A percentile compares a stretch with the other conserved stretches of the same genome.
phyloP scores from a whole-genome alignment of 1,284 basidiomycete genomes.

The Clitocybe nebularis region DNA sequence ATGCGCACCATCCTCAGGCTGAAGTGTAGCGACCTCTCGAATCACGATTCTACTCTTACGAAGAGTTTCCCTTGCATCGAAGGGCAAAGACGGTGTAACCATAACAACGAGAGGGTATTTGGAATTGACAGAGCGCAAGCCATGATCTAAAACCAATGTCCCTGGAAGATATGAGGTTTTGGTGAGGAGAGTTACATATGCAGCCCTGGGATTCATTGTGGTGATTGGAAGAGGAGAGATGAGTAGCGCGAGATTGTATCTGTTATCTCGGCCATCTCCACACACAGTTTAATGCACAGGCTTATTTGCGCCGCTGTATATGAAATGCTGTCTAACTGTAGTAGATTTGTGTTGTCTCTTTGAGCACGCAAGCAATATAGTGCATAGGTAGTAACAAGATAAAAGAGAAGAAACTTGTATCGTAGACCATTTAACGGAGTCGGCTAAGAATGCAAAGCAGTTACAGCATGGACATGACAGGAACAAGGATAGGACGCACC shows the following conservation, averaged over 20 bases:
- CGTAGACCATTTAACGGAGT: conserved; percentile 1
- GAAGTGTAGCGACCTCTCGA: conserved; percentile 57
- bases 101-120: conserved; percentile 82
- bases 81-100: conserved; percentile 62
- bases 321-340: too few relatives aligned
- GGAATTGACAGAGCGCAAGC: conserved; percentile 60
- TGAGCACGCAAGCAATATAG: too few relatives aligned
- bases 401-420: too few relatives aligned
- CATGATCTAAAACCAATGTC: conserved; percentile 68
- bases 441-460: background rate
- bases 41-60: conserved; percentile 49
- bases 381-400: too few relatives aligned
- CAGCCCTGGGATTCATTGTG: conserved; percentile 30
- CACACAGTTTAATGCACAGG: too few relatives aligned
- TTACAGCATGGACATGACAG: background rate
- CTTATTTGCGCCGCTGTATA: too few relatives aligned
- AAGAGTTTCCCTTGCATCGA: conserved; percentile 54
- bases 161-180: conserved; percentile 66
- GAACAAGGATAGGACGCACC: conserved; percentile 51
- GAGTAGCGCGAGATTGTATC: too few relatives aligned
- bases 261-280: too few relatives aligned
- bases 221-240: background rate
- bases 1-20: conserved; percentile 51
- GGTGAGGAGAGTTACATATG: conserved; percentile 43
- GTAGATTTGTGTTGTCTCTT: too few relatives aligned